Evolutionary conservation across 768 basidiomycete species (phyloP).

Genomic region (Russula brevipes): DNA sequence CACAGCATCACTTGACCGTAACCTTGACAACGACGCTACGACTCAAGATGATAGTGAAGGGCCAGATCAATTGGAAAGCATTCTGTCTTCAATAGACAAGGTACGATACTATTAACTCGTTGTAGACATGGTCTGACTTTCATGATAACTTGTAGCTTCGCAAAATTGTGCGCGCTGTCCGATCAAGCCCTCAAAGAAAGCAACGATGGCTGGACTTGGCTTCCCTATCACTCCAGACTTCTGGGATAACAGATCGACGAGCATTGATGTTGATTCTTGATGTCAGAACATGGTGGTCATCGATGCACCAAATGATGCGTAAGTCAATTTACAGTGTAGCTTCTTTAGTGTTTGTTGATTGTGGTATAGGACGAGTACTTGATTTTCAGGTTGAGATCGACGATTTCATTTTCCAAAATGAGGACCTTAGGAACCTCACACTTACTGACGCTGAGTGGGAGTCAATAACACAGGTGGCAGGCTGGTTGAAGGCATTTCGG

Average conservation of each 20-base stretch:
- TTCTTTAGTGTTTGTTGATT: no score
- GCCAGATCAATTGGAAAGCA: not conserved
- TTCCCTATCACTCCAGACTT: not conserved
- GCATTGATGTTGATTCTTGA: not conserved
- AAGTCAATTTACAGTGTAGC: not conserved
- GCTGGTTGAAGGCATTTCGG: not conserved
- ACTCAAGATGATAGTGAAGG: not conserved
- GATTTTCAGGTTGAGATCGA: not conserved
- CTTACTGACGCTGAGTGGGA: not conserved
- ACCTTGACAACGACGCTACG: not conserved
- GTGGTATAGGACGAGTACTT: not conserved
- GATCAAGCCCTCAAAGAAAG: not conserved
- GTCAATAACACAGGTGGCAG: not conserved
- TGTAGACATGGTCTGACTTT: no score
- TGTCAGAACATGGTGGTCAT: not conserved
- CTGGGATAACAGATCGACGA: no score
- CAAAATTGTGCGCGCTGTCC: not conserved
- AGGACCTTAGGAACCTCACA: not conserved
- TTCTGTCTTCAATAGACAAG: not conserved
- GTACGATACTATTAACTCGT: not conserved
- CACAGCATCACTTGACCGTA: not conserved
- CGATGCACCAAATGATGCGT: not conserved
- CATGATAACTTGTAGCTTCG: not conserved
- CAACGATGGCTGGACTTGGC: not conserved
- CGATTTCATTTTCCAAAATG: not conserved